Percentiles rank a stretch among this genome's conserved stretches.
phyloP scores from a whole-genome alignment of 768 basidiomycete species.

The Termitomyces sp. region DNA sequence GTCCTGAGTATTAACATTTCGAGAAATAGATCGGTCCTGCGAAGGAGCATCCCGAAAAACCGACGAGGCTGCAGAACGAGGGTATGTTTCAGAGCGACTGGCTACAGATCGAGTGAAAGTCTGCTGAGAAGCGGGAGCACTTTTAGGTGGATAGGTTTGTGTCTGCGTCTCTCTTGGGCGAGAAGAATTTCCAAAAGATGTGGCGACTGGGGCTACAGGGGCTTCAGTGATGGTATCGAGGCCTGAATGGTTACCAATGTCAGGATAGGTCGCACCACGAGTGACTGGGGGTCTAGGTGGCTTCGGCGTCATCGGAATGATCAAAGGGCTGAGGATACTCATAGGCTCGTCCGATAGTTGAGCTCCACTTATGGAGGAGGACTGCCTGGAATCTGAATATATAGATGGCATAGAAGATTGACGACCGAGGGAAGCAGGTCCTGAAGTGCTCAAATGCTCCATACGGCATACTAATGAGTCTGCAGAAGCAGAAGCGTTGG shows the following conservation, averaged over 20 bases:
- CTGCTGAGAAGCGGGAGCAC: conserved; percentile 5
- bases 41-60: not conserved
- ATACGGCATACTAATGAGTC: conserved; percentile 22
- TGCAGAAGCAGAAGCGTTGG: conserved; percentile 11
- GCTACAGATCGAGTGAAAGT: not conserved
- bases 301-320: conserved; percentile 25
- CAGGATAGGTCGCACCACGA: conserved; percentile 28
- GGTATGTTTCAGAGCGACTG: conserved; percentile 5
- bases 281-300: conserved; percentile 16
- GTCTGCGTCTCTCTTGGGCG: not conserved
- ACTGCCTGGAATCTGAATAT: conserved; percentile 1
- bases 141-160: not conserved
- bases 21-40: not conserved
- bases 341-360: conserved; percentile 39
- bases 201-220: not conserved
- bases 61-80: not conserved
- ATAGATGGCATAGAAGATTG: conserved; percentile 28
- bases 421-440: conserved; percentile 18
- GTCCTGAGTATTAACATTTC: not conserved
- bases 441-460: conserved; percentile 19
- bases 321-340: conserved; percentile 40
- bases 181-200: not conserved
- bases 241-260: conserved; percentile 18
- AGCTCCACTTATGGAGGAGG: conserved; percentile 17
- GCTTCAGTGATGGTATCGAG: conserved; percentile 36